Conservation (phyloP, 257 asterid species). For the Solanum bulbocastanum region DNA sequence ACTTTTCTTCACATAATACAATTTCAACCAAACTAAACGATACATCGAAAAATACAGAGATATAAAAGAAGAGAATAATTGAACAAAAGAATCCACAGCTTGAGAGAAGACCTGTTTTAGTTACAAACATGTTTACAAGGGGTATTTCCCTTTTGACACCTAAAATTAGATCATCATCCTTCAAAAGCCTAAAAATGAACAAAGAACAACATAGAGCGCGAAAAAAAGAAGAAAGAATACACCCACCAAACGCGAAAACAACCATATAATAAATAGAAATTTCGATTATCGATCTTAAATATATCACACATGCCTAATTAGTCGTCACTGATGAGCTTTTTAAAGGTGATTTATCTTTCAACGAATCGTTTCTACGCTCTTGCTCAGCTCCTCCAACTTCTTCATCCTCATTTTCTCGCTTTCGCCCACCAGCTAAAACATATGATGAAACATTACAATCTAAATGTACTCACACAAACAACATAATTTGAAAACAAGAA, state of each 20-base stretch:
- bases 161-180: neutral
- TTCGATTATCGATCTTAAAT: slow-evolving; percentile 5
- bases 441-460: neutral
- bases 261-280: neutral
- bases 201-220: neutral
- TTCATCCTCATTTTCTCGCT: slow-evolving; percentile 49
- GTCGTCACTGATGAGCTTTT: neutral
- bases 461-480: neutral
- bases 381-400: slow-evolving; percentile 60
- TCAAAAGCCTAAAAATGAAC: neutral
- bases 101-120: neutral
- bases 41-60: neutral
- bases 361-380: slow-evolving; percentile 24
- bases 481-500: neutral
- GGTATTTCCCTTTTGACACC: neutral
- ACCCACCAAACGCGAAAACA: neutral
- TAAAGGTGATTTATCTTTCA: neutral
- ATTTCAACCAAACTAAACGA: neutral
- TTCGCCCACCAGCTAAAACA: slow-evolving; percentile 41
- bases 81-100: neutral
- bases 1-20: neutral
- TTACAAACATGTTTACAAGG: slow-evolving; percentile 3
- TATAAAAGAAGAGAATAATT: neutral
- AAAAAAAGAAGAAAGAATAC: neutral
- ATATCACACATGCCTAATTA: slow-evolving; percentile 9